These are phyloP conservation scores for Ophiocordyceps camponoti-saundersi DNA, from an alignment of 2,329 filamentous ascomycete species.

Conservation along the genomic window DNA sequence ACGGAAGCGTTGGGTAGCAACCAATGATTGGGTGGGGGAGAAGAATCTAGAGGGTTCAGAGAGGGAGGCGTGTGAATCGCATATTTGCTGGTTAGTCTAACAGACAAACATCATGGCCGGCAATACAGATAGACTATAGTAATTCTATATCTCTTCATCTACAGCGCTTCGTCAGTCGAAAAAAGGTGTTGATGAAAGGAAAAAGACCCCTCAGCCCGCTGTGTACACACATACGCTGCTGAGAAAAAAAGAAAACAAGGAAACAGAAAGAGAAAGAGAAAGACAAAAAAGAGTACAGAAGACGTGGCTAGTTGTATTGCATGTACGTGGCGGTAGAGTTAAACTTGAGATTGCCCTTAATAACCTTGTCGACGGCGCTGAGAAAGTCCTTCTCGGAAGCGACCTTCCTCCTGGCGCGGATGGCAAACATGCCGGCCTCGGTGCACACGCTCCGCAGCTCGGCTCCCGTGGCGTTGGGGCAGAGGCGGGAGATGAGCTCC, in stretches of 20 bases:
- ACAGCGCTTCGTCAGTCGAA: too few species aligned
- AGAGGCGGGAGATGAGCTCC: constrained; percentile 94
- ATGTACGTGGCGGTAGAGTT: constrained; percentile 96
- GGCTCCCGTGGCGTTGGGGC: constrained; percentile 92
- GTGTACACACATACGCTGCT: too few species aligned
- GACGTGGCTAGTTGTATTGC: constrained; percentile 78
- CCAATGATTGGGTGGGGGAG: too few species aligned
- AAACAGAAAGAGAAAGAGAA: constrained; percentile 1
- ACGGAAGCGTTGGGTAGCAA: too few species aligned
- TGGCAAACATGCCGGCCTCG: constrained; percentile 97
- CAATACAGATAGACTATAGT: too few species aligned
- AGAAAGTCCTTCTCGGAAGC: constrained; percentile 98
- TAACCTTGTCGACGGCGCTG: constrained; percentile 96
- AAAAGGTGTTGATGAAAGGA: too few species aligned
- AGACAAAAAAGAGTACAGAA: constrained; percentile 1
- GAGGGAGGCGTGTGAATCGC: too few species aligned
- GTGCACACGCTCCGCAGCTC: constrained; percentile 94
- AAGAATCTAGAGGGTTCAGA: too few species aligned
- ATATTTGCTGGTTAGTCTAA: too few species aligned
- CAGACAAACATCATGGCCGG: too few species aligned
- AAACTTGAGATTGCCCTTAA: constrained; percentile 98
- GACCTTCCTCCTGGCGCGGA: constrained; percentile 86
- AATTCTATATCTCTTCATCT: too few species aligned
- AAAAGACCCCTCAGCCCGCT: too few species aligned
- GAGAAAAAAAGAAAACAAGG: neutral